Evolutionary conservation across 164 flowering plant genomes (phyloP).

Genomic region (Macadamia integrifolia): DNA sequence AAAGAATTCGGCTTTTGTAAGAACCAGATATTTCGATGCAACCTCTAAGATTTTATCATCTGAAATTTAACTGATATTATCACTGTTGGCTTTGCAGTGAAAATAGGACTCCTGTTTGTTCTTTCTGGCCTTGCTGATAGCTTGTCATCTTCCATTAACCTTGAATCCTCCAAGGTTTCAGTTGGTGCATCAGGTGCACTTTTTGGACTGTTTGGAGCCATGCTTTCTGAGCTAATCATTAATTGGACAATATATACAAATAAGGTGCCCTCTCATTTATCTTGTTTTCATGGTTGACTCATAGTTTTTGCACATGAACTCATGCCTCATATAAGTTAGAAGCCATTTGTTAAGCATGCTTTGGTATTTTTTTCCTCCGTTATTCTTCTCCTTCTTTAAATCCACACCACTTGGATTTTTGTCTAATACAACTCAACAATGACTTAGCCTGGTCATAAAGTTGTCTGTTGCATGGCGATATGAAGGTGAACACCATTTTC

Average conservation of each 20-base stretch:
- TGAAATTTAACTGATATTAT: neutral
- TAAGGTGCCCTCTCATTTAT: slow-evolving; percentile 31
- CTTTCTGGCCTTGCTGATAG: slow-evolving; percentile 73
- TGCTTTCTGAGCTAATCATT: slow-evolving; percentile 68
- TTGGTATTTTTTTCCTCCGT: too few species aligned
- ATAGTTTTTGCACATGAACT: neutral
- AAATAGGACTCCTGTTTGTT: slow-evolving; percentile 46
- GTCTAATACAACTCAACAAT: too few species aligned
- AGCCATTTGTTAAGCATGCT: too few species aligned
- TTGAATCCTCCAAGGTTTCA: slow-evolving; percentile 24
- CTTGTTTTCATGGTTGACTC: neutral
- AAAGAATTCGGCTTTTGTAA: slow-evolving; percentile 83
- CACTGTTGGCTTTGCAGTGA: slow-evolving; percentile 32
- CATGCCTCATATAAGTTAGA: neutral
- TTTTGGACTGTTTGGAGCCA: slow-evolving; percentile 63
- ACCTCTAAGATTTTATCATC: neutral
- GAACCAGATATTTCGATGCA: slow-evolving; percentile 14
- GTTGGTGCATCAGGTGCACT: slow-evolving; percentile 78
- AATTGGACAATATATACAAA: slow-evolving; percentile 63
- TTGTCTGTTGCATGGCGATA: too few species aligned
- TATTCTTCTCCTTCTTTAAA: too few species aligned
- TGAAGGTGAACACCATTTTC: too few species aligned
- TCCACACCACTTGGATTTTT: too few species aligned
- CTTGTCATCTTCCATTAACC: slow-evolving; percentile 36
- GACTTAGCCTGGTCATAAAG: too few species aligned